These are phyloP conservation scores for Cetradonia linearis DNA, from an alignment of 495 filamentous ascomycete species.

Conservation along the genomic window DNA sequence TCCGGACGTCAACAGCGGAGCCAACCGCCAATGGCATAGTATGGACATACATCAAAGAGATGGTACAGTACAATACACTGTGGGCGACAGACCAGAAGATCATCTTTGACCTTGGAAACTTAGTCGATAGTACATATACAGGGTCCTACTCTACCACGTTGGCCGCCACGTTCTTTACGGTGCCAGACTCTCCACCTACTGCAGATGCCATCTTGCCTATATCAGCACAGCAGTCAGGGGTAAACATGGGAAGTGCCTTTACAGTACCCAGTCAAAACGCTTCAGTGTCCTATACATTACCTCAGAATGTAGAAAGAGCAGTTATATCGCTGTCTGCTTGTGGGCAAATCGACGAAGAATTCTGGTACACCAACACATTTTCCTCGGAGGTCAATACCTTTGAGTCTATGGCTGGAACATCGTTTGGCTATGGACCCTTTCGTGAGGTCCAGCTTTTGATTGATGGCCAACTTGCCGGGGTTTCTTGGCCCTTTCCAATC, in stretches of 20 bases:
- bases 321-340: slow-evolving; percentile 67
- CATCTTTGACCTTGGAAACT: slow-evolving; percentile 76
- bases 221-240: slow-evolving; percentile 46
- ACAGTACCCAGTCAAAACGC: slow-evolving; percentile 57
- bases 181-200: slow-evolving; percentile 36
- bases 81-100: slow-evolving; percentile 60
- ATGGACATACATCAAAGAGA: slow-evolving; percentile 75
- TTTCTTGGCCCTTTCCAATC: slow-evolving; percentile 75
- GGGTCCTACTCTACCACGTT: slow-evolving; percentile 73
- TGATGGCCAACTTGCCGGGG: slow-evolving; percentile 65
- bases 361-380: slow-evolving; percentile 85
- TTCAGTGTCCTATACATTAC: slow-evolving; percentile 44
- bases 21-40: slow-evolving; percentile 60
- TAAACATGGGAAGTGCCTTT: slow-evolving; percentile 55
- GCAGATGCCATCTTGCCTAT: slow-evolving; percentile 67
- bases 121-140: slow-evolving; percentile 66
- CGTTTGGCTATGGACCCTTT: slow-evolving; percentile 68
- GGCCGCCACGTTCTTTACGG: slow-evolving; percentile 64
- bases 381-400: slow-evolving; percentile 54
- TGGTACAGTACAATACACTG: slow-evolving; percentile 61
- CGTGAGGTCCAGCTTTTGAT: slow-evolving; percentile 75
- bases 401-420: slow-evolving; percentile 38
- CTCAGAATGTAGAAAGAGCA: slow-evolving; percentile 54
- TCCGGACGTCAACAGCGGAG: slow-evolving; percentile 68
- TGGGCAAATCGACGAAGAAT: slow-evolving; percentile 72